These are phyloP conservation scores for Fusarium musae DNA, from an alignment of 2,329 filamentous ascomycete genomes.

Conservation along the genomic window DNA sequence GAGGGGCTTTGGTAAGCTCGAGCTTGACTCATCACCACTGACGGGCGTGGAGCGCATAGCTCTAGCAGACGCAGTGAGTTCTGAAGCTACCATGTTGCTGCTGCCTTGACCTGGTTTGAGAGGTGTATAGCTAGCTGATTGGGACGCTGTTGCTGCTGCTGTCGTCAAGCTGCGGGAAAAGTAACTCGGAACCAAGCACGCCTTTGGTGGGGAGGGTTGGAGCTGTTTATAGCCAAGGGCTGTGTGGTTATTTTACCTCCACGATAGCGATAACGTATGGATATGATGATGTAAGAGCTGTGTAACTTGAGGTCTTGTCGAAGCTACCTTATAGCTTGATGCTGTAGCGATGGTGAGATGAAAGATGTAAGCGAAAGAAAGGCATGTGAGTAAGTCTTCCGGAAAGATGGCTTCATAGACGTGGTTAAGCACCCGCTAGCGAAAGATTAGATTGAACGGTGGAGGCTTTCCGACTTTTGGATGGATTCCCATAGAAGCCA, in stretches of 20 bases:
- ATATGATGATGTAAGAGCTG: constrained; percentile 27
- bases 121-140: neutral
- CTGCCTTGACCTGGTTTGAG: neutral
- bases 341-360: neutral
- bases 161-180: constrained; percentile 15
- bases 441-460: constrained; percentile 13
- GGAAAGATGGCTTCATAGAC: constrained; percentile 3
- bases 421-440: constrained; percentile 22
- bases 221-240: constrained; percentile 3
- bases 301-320: constrained; percentile 4
- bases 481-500: constrained; percentile 29
- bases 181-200: constrained; percentile 5
- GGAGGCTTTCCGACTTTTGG: constrained; percentile 35
- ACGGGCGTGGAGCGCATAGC: constrained; percentile 46
- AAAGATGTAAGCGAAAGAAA: constrained; percentile 6
- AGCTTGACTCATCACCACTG: constrained; percentile 34
- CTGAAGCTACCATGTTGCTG: constrained; percentile 52
- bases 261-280: constrained; percentile 17
- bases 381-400: constrained; percentile 9
- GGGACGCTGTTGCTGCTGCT: neutral
- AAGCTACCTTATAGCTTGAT: constrained; percentile 1
- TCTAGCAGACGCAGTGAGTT: constrained; percentile 52
- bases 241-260: constrained; percentile 1
- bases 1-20: constrained; percentile 35
- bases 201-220: constrained; percentile 15